Base-by-base conservation (phyloP, 441 rosid genomes). In the Gossypium aridum region DNA sequence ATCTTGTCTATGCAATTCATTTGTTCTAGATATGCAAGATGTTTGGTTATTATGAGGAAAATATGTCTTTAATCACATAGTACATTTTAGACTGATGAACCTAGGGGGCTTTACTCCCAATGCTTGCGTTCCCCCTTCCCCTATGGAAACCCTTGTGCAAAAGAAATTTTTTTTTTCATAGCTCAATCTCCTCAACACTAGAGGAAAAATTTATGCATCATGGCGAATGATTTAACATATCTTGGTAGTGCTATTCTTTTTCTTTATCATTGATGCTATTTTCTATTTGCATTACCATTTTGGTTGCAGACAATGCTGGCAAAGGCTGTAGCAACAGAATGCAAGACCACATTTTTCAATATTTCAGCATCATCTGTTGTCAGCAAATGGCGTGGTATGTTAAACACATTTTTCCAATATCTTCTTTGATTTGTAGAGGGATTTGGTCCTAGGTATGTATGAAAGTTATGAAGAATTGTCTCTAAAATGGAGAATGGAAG, bases 311-410 rank as follows among this genome's bases (percentile, higher is more conserved):
- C 99, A 54, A 95, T 95, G 99, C 99, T 93, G 75, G 97, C 99
- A 14, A 93, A 96, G 84, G 99, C 98, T 75, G 98, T 96, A 80
- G 99, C 99, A 56, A 93, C 98, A 49, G 99, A 96, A 82, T 96
- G 99, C 89, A 90, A 92, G 72, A 96, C 99, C 16, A 96, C 98
- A 9, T 96, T 96, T 86, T 96, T 96, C 88, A 93, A 96, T 59
- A 93, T 93, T 74, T 96, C 99, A 31, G 98, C 99, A 67, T 96
- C 99, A 59, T 96, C 98, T 28, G 92, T 96, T 60, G 98, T 96
- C 73, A 96, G 99, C 90, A 96, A 96, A 89, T 96, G 99, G 99
- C 92, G 98, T 63, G 93, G 96, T 89, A 85, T 79, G 86, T 80
- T 68, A 66, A 59, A 19, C 17, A 10, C 47, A 73, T 13, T 13